Evolutionary conservation across 2,329 filamentous ascomycete genomes (phyloP).

Genomic region (Calycina herbarum): DNA sequence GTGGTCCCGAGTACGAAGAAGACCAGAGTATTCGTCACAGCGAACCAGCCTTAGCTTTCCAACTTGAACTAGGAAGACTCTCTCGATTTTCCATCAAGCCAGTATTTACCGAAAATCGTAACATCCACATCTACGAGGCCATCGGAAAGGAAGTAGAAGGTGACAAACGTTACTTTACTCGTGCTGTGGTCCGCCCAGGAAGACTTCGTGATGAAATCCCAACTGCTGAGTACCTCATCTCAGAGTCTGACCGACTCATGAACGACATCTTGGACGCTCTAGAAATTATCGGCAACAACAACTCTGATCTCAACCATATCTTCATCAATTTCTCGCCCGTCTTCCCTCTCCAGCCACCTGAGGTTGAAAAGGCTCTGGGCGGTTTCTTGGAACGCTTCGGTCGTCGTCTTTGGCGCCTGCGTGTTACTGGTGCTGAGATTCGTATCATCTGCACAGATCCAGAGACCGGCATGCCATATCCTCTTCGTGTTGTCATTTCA

Average conservation of each 20-base stretch:
- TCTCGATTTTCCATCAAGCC: conserved; percentile 98
- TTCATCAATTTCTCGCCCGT: conserved; percentile 99
- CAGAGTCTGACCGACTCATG: conserved; percentile 93
- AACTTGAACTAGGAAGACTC: conserved; percentile 90
- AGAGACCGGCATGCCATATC: conserved; percentile 78
- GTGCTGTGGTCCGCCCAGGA: conserved; percentile 90
- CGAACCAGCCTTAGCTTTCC: conserved; percentile 95
- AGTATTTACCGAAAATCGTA: conserved; percentile 98
- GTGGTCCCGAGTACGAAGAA: conserved; percentile 84
- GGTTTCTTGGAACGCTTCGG: conserved; percentile 97
- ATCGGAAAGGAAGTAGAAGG: conserved; percentile 92
- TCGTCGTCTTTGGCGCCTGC: conserved; percentile 90
- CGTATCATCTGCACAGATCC: conserved; percentile 97
- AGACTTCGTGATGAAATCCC: conserved; percentile 96
- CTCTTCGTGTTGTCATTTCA: conserved; percentile 92
- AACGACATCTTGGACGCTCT: conserved; percentile 97
- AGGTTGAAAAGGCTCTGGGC: conserved; percentile 89
- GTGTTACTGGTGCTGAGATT: conserved; percentile 96
- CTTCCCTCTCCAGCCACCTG: conserved; percentile 84
- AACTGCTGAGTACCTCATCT: conserved; percentile 97
- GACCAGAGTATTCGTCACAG: conserved; percentile 96
- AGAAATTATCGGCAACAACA: conserved; percentile 98
- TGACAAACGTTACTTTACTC: conserved; percentile 98
- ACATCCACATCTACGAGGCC: conserved; percentile 98
- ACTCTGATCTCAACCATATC: conserved; percentile 98